phyloP scores from a whole-genome alignment of 2,329 filamentous ascomycete genomes.

The Colletotrichum musicola region DNA sequence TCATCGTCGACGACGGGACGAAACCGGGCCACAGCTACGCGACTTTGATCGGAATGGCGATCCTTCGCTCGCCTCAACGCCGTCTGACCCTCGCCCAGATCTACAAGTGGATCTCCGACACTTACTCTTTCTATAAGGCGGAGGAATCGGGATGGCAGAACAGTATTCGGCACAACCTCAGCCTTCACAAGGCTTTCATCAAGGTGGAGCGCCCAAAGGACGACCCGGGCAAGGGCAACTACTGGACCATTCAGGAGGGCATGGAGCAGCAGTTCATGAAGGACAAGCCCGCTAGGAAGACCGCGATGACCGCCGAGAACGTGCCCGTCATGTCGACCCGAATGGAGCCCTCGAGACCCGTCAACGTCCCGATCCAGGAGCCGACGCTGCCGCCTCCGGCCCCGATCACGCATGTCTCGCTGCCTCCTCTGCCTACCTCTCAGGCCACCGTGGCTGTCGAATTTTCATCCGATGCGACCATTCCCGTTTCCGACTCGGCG shows the following conservation, averaged over 20 bases:
- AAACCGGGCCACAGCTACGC: constrained; percentile 97
- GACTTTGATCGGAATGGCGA: constrained; percentile 95
- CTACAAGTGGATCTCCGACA: constrained; percentile 99
- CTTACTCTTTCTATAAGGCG: constrained; percentile 87
- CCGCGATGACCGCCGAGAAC: constrained; percentile 67
- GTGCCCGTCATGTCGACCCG: constrained; percentile 69
- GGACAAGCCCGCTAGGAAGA: constrained; percentile 79
- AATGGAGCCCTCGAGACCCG: constrained; percentile 63
- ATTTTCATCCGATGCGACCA: constrained; percentile 82
- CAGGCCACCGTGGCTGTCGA: constrained; percentile 64
- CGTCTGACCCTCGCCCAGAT: constrained; percentile 93
- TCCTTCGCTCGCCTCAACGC: constrained; percentile 85
- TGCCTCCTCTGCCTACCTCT: constrained; percentile 55
- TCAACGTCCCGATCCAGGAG: constrained; percentile 55
- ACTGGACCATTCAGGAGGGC: constrained; percentile 94
- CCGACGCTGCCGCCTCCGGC: constrained; percentile 62
- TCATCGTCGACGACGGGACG: constrained; percentile 84
- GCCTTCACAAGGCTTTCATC: constrained; percentile 94
- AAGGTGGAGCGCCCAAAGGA: constrained; percentile 97
- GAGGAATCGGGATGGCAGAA: constrained; percentile 97
- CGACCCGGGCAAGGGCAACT: constrained; percentile 96
- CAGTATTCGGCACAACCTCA: constrained; percentile 98
- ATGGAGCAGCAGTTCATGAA: constrained; percentile 92
- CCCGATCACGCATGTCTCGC: constrained; percentile 51
- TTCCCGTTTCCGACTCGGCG: constrained; percentile 76